Base-by-base conservation (phyloP, 805 yeast species). In the Clavispora santaluciae region DNA sequence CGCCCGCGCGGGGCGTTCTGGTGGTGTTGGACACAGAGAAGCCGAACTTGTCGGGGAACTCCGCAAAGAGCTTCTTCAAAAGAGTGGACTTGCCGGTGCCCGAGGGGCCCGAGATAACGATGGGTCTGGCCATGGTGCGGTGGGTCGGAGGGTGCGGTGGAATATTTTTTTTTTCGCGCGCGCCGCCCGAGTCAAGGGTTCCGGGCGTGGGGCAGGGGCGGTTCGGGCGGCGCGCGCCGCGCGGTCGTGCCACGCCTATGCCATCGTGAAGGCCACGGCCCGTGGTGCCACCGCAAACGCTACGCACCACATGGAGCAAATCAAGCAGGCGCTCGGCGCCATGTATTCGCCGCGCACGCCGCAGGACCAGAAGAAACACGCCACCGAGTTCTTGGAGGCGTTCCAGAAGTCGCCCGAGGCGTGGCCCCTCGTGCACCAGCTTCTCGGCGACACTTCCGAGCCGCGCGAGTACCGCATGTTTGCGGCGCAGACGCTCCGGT, bases 21-120 rank as follows among this genome's bases (percentile, higher is more conserved):
- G 99, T 93, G 41, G 99, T 88, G 66, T 87, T 80, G 30, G 97
- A 89, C 29, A 93, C 87, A 37, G 96, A 86, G 64, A 93, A 93
- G 3, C 98, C 99, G 67, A 93, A 93, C 46, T 72, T 78, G 53
- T 76, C 81, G 45, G 99, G 99, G 65, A 63, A 89, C 63, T 91
- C 98, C 35, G 85, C 89, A 59, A 93, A 86, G 50, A 93, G 73
- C 61, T 82, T 84, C 69, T 93, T 89, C 60, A 93, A 73, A 41
- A 93, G 73, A 10, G 99, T 93, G 51, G 97, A 88, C 66, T 93
- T 93, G 49, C 99, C 99, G 28, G 97, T 75, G 33, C 91, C 96
- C 38, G 96, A 87, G 41, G 99, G 99, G 51, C 99, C 99, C 31
- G 96, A 89, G 47, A 93, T 76, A 49, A 93, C 97, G 50, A 93